Evolutionary conservation across 306 rosid genomes (phyloP).

Genomic region (Vachellia pachyceras): DNA sequence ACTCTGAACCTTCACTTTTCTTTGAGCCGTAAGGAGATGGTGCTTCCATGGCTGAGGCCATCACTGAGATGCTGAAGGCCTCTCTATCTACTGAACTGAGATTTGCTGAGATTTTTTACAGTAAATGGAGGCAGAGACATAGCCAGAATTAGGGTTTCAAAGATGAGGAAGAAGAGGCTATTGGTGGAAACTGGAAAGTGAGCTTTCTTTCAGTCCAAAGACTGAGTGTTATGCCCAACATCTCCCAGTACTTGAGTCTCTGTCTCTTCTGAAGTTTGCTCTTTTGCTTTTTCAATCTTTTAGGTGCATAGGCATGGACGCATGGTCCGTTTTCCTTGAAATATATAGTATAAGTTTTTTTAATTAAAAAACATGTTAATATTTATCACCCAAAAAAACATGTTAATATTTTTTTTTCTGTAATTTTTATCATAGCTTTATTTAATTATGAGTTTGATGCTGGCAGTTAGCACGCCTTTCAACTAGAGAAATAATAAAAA

Average conservation of each 20-base stretch:
- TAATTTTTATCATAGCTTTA: background rate
- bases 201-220: background rate
- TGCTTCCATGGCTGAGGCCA: conserved; percentile 56
- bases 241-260: background rate
- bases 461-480: background rate
- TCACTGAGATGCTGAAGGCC: conserved; percentile 4
- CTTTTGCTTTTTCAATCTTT: conserved; percentile 33
- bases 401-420: background rate
- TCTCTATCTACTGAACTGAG: background rate
- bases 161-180: background rate
- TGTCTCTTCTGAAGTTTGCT: conserved; percentile 22
- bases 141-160: background rate
- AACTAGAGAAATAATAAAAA: background rate
- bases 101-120: background rate
- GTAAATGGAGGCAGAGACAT: background rate
- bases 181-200: background rate
- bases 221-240: background rate
- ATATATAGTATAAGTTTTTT: no score
- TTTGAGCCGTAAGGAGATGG: conserved; percentile 48
- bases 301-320: conserved; percentile 19
- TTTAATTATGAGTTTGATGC: background rate
- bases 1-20: conserved; percentile 69
- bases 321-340: background rate
- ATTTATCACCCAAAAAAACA: no score
- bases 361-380: no score